Evolutionary conservation across 208 protist genomes (phyloP).

Genomic region (Sergeia podlipaevii): DNA sequence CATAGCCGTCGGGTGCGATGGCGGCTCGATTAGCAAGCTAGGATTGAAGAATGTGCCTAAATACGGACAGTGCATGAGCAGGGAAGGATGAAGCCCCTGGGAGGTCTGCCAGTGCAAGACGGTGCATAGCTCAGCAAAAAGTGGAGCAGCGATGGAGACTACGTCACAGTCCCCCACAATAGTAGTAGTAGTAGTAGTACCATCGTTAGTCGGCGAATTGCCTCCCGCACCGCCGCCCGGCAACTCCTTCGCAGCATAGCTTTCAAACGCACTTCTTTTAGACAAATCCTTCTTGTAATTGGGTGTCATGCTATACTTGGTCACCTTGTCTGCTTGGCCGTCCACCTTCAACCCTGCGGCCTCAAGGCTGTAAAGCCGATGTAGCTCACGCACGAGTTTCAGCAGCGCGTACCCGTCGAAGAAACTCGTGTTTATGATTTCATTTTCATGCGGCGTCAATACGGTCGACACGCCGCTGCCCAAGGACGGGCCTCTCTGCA

Average conservation of each 20-base stretch:
- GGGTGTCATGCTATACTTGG: neutral
- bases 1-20: constrained; percentile 29
- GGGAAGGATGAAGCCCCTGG: constrained; percentile 55
- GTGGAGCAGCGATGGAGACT: neutral
- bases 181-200: neutral
- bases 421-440: constrained; percentile 13
- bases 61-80: constrained; percentile 56
- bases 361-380: constrained; percentile 20
- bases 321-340: neutral
- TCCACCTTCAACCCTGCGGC: constrained; percentile 6
- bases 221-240: neutral
- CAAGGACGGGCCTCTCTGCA: constrained; percentile 2
- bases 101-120: constrained; percentile 45
- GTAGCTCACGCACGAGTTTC: constrained; percentile 56
- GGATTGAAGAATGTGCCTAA: constrained; percentile 34
- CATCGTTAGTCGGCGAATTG: neutral
- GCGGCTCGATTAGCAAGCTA: constrained; percentile 11
- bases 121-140: constrained; percentile 41
- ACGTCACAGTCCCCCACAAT: neutral
- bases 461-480: neutral
- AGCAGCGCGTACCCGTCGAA: constrained; percentile 39
- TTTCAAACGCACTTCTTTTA: too few relatives aligned
- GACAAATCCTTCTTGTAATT: neutral
- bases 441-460: constrained; percentile 1
- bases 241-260: too few relatives aligned